Conservation (phyloP, 805 yeast species). For the Lipomyces yamadae region DNA sequence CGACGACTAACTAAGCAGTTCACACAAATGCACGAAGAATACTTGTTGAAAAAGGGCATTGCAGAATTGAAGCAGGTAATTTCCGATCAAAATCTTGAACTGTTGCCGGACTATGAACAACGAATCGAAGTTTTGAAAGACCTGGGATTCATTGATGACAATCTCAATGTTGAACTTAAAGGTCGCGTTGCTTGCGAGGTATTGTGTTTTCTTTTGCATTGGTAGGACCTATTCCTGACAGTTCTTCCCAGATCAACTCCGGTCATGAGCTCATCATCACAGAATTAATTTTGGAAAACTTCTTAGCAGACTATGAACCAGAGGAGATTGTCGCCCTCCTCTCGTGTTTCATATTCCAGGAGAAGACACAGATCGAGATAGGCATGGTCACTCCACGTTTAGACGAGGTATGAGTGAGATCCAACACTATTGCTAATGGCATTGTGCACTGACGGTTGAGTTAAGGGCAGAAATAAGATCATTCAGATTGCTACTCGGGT, state of each 20-base stretch:
- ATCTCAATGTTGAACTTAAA: constrained; percentile 74
- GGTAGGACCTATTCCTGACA: not conserved
- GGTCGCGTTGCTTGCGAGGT: constrained; percentile 92
- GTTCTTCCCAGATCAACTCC: constrained; percentile 57
- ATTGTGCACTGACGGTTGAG: not conserved
- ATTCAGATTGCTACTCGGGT: constrained; percentile 69
- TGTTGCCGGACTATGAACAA: constrained; percentile 92
- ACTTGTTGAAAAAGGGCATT: constrained; percentile 56
- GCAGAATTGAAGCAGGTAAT: constrained; percentile 62
- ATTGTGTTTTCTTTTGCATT: constrained; percentile 26
- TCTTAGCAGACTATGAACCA: constrained; percentile 89
- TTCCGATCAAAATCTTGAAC: constrained; percentile 85
- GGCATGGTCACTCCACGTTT: constrained; percentile 73
- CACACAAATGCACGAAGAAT: constrained; percentile 53
- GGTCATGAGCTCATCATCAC: constrained; percentile 92
- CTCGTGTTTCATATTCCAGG: constrained; percentile 93
- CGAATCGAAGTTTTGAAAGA: constrained; percentile 75
- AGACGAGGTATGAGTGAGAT: constrained; percentile 50
- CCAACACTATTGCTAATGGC: not conserved
- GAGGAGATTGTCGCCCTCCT: constrained; percentile 95
- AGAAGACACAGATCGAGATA: constrained; percentile 69
- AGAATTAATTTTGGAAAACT: constrained; percentile 87
- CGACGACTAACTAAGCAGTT: constrained; percentile 19
- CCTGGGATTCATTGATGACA: constrained; percentile 79
- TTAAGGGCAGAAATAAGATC: constrained; percentile 57